Evolutionary conservation across 345 rosid species (phyloP), one percentile per base, ranked within the genome.

Genomic region (Lepidium africanum): DNA sequence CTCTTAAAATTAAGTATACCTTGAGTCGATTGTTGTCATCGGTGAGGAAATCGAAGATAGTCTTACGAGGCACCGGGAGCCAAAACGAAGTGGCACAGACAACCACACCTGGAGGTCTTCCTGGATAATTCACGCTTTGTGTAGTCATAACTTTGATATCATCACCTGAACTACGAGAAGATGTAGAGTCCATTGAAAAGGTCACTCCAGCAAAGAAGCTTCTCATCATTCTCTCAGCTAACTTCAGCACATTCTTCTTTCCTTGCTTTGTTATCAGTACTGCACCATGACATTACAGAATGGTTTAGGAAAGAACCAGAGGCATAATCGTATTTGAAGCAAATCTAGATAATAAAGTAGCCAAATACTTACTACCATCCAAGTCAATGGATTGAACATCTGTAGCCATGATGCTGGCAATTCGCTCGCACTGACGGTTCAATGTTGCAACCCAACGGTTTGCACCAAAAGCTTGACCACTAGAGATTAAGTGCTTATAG

Each of bases 21-120:
- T 86, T 83, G 41, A 13, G 70, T 54, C 98, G 83, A 7, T 87
- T 81, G 48, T 78, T 81, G 65, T 89, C 97, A 32, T 95, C 94
- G 0, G 94, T 83, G 19, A 95, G 91, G 74, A 86, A 95, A 69
- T 91, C 91, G 23, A 95, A 89, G 56, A 89, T 83, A 19, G 71
- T 65, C 16, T 80, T 80, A 0, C 87, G 97, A 1, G 90, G 69
- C 55, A 79, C 91, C 6, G 97, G 94, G 58, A 91, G 77, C 99
- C 99, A 95, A 69, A 95, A 91, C 12, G 99, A 95, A 77, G 97
- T 84, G 7, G 96, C 98, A 65, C 88, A 85, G 9, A 95, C 80
- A 39, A 89, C 89, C 72, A 85, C 77, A 11, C 98, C 97, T 0
- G 87, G 87, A 27, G 98, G 97, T 67, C 85, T 79, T 32, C 99